Base-by-base conservation (phyloP, 768 basidiomycete genomes). In the Clitopilus hobsonii region DNA sequence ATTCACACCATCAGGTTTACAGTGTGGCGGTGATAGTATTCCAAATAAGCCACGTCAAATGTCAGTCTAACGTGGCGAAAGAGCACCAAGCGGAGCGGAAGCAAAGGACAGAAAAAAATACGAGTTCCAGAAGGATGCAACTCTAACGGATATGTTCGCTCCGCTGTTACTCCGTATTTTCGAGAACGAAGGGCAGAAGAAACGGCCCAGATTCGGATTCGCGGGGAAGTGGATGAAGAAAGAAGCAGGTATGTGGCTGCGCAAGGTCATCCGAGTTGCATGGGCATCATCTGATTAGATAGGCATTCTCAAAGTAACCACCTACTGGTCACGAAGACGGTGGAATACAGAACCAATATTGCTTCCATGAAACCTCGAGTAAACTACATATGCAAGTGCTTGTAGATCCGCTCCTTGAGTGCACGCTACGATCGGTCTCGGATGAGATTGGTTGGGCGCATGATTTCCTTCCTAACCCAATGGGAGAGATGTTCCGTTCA, bases 261-360 rank as follows among this genome's bases (percentile, higher is more conserved):
- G 41, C 41, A 18, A 10, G 41, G 41, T 45, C 22, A 45, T n/a
- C n/a, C n/a, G n/a, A n/a, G n/a, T n/a, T n/a, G n/a, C n/a, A n/a
- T n/a, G n/a, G n/a, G n/a, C n/a, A n/a, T 45, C 41, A 45, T 45
- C 41, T 45, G 41, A 45, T 45, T 45, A 36, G 32, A 36, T 36
- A 30, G 29, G 7, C 29, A 6, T 14, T 6, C 7, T 6, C 14
- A 30, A 14, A 14, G 29, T 30, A 6, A 6, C 14, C 29, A n/a
- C 32, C 32, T 36, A 11, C 32, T 11, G 13, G 32, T 36, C 3
- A 36, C 2, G 10, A 14, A n/a, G n/a, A 36, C n/a, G n/a, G 13
- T 4, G n/a, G n/a, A 14, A 7, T 36, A 11, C 4, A 36, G 32
- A 36, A 4, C 13, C 3, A 36, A 36, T 36, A 36, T 36, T 11